Conservation (phyloP, 192 early-diverging fungal species). For the Pecoramyces ruminantium region DNA sequence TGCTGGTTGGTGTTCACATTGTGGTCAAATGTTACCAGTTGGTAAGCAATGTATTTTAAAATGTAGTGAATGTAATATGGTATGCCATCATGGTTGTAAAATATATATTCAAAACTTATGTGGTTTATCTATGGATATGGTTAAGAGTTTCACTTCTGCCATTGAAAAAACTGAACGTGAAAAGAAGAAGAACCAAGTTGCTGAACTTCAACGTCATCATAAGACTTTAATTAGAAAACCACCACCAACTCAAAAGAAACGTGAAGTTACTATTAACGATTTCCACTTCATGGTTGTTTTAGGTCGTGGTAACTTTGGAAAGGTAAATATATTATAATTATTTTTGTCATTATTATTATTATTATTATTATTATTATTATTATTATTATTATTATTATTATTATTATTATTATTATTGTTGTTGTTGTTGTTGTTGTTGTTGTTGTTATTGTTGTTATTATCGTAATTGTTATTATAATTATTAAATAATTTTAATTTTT, state of each 20-base stretch:
- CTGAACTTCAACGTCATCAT: neutral
- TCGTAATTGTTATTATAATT: no score
- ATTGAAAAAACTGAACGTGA: slow-evolving; percentile 43
- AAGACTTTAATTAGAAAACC: neutral
- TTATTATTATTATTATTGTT: no score
- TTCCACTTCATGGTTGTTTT: slow-evolving; percentile 88
- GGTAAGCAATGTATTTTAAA: slow-evolving; percentile 34
- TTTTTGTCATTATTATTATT: no score
- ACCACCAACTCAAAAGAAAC: neutral
- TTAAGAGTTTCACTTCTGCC: slow-evolving; percentile 68
- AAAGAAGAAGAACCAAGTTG: neutral
- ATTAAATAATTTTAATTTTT: no score
- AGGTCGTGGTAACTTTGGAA: slow-evolving; percentile 98
- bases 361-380: no score
- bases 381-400: no score
- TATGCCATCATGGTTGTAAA: slow-evolving; percentile 73
- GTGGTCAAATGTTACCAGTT: slow-evolving; percentile 85
- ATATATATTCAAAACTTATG: slow-evolving; percentile 82
- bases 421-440: no score
- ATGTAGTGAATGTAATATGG: slow-evolving; percentile 58
- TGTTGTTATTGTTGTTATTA: no score
- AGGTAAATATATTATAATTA: no score
- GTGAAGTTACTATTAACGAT: slow-evolving; percentile 31
- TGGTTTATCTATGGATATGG: slow-evolving; percentile 73
- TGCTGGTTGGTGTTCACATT: slow-evolving; percentile 95